phyloP scores from a whole-genome alignment of 139 green algal species.

The Chlamydomonas eustigma region DNA sequence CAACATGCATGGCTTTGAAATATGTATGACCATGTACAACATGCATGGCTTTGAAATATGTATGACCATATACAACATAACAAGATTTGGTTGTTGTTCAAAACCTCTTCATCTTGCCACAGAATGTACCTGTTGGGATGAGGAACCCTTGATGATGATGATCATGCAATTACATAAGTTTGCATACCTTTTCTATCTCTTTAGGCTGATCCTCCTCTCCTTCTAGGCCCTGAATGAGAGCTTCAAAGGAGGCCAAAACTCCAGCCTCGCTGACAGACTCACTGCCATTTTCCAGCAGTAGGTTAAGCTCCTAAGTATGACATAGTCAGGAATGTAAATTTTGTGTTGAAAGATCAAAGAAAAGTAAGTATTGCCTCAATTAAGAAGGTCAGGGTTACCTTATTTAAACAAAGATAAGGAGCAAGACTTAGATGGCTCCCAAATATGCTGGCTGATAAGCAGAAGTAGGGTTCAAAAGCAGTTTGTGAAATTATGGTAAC shows the following conservation, averaged over 20 bases:
- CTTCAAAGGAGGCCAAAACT: slow-evolving; percentile 12
- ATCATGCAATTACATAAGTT: too few species aligned
- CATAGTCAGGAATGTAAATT: neutral
- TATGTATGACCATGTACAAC: neutral
- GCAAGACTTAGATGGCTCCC: neutral
- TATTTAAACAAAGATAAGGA: neutral
- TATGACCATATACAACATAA: neutral
- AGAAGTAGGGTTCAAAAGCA: too few species aligned
- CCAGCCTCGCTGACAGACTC: neutral
- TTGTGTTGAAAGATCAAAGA: neutral
- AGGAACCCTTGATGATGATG: too few species aligned
- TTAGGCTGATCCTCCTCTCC: slow-evolving; percentile 3
- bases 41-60: neutral
- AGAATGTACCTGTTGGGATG: too few species aligned
- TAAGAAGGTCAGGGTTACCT: neutral
- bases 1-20: neutral
- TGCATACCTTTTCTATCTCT: too few species aligned
- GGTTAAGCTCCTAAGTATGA: neutral
- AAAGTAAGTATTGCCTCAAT: neutral
- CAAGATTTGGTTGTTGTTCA: neutral
- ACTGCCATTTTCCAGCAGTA: neutral
- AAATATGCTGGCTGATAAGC: too few species aligned
- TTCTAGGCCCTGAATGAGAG: slow-evolving; percentile 1
- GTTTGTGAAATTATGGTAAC: too few species aligned
- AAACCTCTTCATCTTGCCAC: neutral